A percentile compares a stretch with the other conserved stretches of the same genome.
Conservation (phyloP, 139 green algal genomes). For the Pleodorina starrii region DNA sequence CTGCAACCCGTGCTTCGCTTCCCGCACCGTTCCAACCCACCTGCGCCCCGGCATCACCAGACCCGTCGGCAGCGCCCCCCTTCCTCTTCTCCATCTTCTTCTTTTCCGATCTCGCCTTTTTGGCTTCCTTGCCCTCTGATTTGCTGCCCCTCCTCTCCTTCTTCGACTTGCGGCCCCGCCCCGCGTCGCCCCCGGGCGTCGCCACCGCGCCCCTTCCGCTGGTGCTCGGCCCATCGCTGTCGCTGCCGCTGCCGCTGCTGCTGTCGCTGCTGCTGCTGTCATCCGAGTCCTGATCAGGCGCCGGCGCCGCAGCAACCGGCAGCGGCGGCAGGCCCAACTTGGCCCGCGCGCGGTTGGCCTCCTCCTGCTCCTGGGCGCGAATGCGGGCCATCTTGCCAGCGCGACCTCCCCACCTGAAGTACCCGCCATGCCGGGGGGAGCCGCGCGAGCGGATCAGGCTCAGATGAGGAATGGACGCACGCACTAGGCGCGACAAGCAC, state of each 20-base stretch:
- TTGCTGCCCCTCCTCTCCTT: neutral
- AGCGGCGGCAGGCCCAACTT: conserved; percentile 33
- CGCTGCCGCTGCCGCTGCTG: neutral
- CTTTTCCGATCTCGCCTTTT: conserved; percentile 9
- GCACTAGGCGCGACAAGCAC: too few relatives aligned
- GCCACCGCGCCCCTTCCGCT: conserved; percentile 46
- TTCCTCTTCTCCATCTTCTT: conserved; percentile 16
- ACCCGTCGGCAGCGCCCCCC: neutral
- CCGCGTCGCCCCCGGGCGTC: neutral
- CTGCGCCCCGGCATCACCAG: neutral
- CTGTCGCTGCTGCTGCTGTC: neutral
- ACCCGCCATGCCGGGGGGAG: too few relatives aligned
- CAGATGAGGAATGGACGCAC: too few relatives aligned
- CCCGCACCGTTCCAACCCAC: too few relatives aligned
- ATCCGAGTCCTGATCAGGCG: neutral
- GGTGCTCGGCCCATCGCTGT: conserved; percentile 48
- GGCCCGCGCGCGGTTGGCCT: neutral
- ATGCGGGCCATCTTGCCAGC: conserved; percentile 89
- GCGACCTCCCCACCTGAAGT: conserved; percentile 68
- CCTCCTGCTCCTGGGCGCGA: conserved; percentile 66
- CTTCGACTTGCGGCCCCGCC: neutral
- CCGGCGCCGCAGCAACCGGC: neutral
- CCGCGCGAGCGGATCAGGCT: too few relatives aligned
- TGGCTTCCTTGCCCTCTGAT: neutral
- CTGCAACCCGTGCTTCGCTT: too few relatives aligned